Percentiles rank a stretch among this genome's conserved stretches.
These are phyloP conservation scores for Nasturtium officinale DNA, from an alignment of 345 rosid genomes.

Conservation along the genomic window DNA sequence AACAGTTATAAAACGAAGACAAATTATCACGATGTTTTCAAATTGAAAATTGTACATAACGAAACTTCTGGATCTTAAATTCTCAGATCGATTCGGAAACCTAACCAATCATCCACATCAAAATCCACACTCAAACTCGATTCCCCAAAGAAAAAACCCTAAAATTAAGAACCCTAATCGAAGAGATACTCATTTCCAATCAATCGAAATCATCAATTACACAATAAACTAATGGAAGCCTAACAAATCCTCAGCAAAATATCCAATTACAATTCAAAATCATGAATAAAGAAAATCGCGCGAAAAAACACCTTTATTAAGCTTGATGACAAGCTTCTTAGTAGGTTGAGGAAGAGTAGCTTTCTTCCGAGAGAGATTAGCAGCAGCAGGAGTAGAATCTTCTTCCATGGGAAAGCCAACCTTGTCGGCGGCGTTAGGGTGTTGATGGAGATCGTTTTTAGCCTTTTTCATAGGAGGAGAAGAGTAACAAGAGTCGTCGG, in stretches of 20 bases:
- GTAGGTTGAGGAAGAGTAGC: slow-evolving; percentile 84
- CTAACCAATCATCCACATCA: slow-evolving; percentile 16
- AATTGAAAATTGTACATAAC: neutral
- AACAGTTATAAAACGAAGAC: neutral
- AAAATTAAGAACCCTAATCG: slow-evolving; percentile 28
- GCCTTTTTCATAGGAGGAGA: slow-evolving; percentile 45
- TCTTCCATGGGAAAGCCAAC: slow-evolving; percentile 64
- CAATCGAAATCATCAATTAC: slow-evolving; percentile 20
- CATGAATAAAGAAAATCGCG: neutral
- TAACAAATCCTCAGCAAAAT: neutral
- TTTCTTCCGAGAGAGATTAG: slow-evolving; percentile 84
- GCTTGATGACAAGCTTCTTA: slow-evolving; percentile 89
- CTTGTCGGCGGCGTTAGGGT: slow-evolving; percentile 36
- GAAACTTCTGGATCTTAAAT: slow-evolving; percentile 11
- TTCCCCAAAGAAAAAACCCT: slow-evolving; percentile 22
- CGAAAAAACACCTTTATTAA: slow-evolving; percentile 67
- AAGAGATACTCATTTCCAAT: slow-evolving; percentile 12
- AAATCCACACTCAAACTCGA: slow-evolving; percentile 1
- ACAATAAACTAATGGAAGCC: neutral
- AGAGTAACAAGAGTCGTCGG: slow-evolving; percentile 50
- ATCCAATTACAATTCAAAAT: slow-evolving; percentile 7
- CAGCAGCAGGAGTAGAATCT: slow-evolving; percentile 59
- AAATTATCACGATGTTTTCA: neutral
- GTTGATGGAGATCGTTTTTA: slow-evolving; percentile 60
- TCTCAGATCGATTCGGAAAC: slow-evolving; percentile 5